Percentiles rank a stretch among this genome's conserved stretches.
These are phyloP conservation scores for Astragalus glycyphyllos DNA, from an alignment of 306 rosid genomes.

Conservation along the genomic window DNA sequence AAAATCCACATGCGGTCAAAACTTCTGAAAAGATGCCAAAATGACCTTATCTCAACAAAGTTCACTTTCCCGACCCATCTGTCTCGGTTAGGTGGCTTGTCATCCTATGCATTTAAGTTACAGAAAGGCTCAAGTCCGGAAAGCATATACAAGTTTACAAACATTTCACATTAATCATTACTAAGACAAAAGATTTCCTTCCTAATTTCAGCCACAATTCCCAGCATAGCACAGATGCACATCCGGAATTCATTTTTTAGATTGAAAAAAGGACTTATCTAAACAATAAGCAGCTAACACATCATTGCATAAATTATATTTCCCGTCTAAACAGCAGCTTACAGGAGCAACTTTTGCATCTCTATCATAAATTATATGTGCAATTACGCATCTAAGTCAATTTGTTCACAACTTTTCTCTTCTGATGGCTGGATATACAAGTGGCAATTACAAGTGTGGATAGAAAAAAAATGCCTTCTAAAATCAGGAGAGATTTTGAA, in stretches of 20 bases:
- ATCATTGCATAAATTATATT: constrained; percentile 24
- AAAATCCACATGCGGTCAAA: constrained; percentile 99
- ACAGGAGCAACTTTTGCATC: not conserved
- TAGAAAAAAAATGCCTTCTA: not conserved
- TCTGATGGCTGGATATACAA: constrained; percentile 1
- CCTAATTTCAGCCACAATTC: constrained; percentile 11
- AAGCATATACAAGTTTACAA: constrained; percentile 13
- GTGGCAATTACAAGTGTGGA: not conserved
- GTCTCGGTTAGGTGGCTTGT: constrained; percentile 62
- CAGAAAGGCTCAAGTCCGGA: constrained; percentile 25
- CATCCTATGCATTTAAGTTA: constrained; percentile 63
- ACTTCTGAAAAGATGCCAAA: constrained; percentile 97
- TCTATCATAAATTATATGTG: too few species aligned
- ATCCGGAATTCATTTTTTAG: not conserved
- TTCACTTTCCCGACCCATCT: constrained; percentile 96
- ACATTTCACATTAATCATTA: constrained; percentile 8
- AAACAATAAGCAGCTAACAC: not conserved
- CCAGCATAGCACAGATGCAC: not conserved
- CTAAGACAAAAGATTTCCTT: not conserved
- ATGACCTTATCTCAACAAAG: constrained; percentile 95
- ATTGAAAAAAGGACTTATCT: not conserved
- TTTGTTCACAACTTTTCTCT: not conserved
- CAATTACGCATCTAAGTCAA: not conserved
- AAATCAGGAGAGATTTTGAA: not conserved
- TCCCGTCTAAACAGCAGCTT: constrained; percentile 1